Evolutionary conservation across 169 alveolate genomes (phyloP).

Genomic region (Eimeria sp.): DNA sequence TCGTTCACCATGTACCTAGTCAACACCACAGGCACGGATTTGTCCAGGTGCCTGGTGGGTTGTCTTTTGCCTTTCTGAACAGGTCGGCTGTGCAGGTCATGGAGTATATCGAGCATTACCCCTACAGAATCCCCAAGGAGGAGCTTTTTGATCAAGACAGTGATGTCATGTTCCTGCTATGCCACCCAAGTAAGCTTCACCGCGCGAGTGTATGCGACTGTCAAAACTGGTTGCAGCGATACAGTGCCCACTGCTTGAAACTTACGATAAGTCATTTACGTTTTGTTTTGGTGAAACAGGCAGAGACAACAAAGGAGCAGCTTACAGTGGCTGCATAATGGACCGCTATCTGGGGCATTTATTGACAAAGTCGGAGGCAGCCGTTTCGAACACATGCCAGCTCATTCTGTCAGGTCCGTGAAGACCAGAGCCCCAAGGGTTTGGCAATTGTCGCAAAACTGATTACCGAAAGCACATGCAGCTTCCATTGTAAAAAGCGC

Average conservation of each 20-base stretch:
- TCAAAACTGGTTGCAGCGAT: background rate
- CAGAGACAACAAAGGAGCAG: slow-evolving; percentile 4
- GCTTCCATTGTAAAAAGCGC: background rate
- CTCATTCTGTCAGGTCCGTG: slow-evolving; percentile 63
- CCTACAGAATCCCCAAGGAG: slow-evolving; percentile 42
- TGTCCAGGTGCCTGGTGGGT: background rate
- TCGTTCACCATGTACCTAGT: background rate
- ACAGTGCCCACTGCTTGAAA: background rate
- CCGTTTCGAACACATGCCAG: slow-evolving; percentile 31
- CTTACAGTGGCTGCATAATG: slow-evolving; percentile 35
- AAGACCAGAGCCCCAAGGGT: background rate
- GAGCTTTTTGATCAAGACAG: slow-evolving; percentile 68
- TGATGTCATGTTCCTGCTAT: slow-evolving; percentile 51
- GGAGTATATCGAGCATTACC: slow-evolving; percentile 79
- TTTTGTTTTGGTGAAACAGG: slow-evolving; percentile 13
- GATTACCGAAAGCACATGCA: background rate
- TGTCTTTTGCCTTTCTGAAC: background rate
- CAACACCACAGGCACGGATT: background rate
- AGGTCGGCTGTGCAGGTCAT: slow-evolving; percentile 74
- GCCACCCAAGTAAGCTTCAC: slow-evolving; percentile 55
- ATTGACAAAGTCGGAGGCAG: slow-evolving; percentile 35
- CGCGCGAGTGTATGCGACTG: background rate
- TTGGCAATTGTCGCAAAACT: background rate
- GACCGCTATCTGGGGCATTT: slow-evolving; percentile 56
- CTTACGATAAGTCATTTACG: background rate